A percentile compares a stretch with the other conserved stretches of the same genome.
Evolutionary conservation across 2,329 filamentous ascomycete genomes (phyloP).

Genomic region (Drechmeria coniospora): DNA sequence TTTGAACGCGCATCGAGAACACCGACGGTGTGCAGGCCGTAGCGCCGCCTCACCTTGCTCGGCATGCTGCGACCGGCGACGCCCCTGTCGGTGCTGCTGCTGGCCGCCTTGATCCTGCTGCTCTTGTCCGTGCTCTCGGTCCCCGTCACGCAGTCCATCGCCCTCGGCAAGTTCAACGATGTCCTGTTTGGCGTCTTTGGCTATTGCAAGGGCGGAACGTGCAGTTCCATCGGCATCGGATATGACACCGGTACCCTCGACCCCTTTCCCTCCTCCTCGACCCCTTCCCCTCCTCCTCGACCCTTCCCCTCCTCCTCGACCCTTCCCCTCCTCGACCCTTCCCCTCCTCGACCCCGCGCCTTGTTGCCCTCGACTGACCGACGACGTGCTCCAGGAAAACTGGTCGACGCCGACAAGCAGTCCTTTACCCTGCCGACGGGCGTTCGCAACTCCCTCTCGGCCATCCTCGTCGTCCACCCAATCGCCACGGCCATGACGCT

Average conservation of each 20-base stretch:
- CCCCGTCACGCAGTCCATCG: slow-evolving; percentile 73
- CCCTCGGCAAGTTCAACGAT: slow-evolving; percentile 61
- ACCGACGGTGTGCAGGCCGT: no score
- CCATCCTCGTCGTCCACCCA: slow-evolving; percentile 84
- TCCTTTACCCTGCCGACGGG: slow-evolving; percentile 41
- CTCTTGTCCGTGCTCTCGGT: slow-evolving; percentile 82
- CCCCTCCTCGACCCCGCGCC: not conserved
- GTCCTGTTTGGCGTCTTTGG: slow-evolving; percentile 88
- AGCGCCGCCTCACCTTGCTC: slow-evolving; percentile 12
- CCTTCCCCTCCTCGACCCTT: slow-evolving; percentile 21
- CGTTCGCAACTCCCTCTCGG: slow-evolving; percentile 53
- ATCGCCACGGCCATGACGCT: slow-evolving; percentile 77
- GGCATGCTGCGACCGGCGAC: slow-evolving; percentile 85
- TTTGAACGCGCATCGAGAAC: no score
- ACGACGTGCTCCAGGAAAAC: slow-evolving; percentile 6
- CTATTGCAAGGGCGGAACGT: slow-evolving; percentile 53
- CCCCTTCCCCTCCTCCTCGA: no score
- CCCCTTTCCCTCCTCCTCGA: no score
- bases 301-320: no score
- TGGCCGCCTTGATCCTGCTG: slow-evolving; percentile 71
- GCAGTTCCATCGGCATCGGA: slow-evolving; percentile 63
- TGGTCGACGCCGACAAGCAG: slow-evolving; percentile 14
- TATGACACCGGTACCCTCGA: slow-evolving; percentile 75
- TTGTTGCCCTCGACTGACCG: not conserved
- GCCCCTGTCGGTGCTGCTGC: slow-evolving; percentile 71